Percentiles rank a stretch among this genome's conserved stretches.
These are phyloP conservation scores for Naganishia friedmannii DNA, from an alignment of 768 basidiomycete genomes.

Conservation along the genomic window DNA sequence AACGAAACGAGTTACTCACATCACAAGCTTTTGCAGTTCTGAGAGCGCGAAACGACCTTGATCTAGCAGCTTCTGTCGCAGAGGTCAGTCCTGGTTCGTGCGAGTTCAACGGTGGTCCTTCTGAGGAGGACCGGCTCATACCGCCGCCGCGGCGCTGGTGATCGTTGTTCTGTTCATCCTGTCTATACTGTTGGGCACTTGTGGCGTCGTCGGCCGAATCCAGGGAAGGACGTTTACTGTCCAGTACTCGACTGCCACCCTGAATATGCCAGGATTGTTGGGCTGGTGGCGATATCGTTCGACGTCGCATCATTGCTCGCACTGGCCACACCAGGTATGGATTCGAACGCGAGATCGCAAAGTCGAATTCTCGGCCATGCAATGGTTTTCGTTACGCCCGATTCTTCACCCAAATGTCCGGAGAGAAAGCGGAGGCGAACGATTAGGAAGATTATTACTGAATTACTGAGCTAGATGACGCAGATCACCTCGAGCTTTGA, in stretches of 20 bases:
- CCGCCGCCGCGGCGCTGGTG: neutral
- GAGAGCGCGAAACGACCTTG: conserved; percentile 19
- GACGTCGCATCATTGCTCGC: neutral
- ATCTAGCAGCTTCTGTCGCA: conserved; percentile 20
- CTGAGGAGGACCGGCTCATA: neutral
- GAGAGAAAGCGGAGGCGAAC: neutral
- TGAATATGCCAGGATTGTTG: neutral
- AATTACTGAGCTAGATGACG: no score
- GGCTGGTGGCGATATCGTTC: neutral
- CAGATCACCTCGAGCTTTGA: no score
- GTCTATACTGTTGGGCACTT: neutral
- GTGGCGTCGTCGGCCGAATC: neutral
- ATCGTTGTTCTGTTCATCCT: neutral
- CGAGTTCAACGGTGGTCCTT: neutral
- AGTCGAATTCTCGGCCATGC: conserved; percentile 1
- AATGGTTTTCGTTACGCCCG: neutral
- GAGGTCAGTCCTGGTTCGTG: neutral
- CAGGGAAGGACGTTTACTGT: neutral
- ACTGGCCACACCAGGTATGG: neutral
- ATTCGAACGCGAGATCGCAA: neutral
- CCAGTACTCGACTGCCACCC: neutral
- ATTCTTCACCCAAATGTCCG: neutral
- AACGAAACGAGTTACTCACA: conserved; percentile 18
- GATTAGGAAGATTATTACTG: no score
- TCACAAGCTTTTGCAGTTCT: conserved; percentile 31